These are phyloP conservation scores for Tetrahymena borealis DNA, from an alignment of 73 alveolate species.

Conservation along the genomic window DNA sequence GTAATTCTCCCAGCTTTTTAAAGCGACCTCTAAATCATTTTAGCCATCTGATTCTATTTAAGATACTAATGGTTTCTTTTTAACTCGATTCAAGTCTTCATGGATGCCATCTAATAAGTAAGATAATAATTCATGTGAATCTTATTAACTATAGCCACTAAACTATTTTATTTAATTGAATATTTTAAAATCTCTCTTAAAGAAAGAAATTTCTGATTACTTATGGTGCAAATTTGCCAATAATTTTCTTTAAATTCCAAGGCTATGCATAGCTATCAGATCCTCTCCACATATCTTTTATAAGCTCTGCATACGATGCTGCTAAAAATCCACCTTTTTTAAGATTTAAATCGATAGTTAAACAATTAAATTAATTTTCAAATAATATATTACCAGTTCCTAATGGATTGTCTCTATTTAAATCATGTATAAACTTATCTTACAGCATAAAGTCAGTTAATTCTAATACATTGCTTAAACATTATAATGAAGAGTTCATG, in stretches of 20 bases:
- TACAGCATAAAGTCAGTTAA: conserved; percentile 76
- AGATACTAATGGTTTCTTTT: conserved; percentile 79
- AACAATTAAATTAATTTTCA: too few relatives aligned
- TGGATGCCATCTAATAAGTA: conserved; percentile 89
- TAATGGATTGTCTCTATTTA: conserved; percentile 80
- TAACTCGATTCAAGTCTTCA: conserved; percentile 90
- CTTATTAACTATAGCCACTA: conserved; percentile 75
- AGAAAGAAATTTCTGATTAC: neutral
- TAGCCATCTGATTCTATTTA: conserved; percentile 53
- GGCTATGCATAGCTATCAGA: conserved; percentile 45
- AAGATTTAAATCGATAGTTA: too few relatives aligned
- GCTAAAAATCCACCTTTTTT: conserved; percentile 88
- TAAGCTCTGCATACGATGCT: conserved; percentile 78
- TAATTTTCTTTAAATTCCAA: conserved; percentile 57
- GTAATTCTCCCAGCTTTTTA: conserved; percentile 80
- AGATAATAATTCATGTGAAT: conserved; percentile 71
- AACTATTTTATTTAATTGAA: conserved; percentile 69
- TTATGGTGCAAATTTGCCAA: conserved; percentile 69
- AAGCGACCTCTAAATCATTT: conserved; percentile 79
- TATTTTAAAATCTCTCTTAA: conserved; percentile 54
- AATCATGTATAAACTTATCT: conserved; percentile 58
- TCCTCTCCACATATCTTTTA: conserved; percentile 77
- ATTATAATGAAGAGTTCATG: conserved; percentile 94
- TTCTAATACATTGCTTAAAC: conserved; percentile 77
- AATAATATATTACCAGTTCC: conserved; percentile 82